Evolutionary conservation across 2,329 filamentous ascomycete genomes (phyloP).

Genomic region (Dothideomycetidae sp.): DNA sequence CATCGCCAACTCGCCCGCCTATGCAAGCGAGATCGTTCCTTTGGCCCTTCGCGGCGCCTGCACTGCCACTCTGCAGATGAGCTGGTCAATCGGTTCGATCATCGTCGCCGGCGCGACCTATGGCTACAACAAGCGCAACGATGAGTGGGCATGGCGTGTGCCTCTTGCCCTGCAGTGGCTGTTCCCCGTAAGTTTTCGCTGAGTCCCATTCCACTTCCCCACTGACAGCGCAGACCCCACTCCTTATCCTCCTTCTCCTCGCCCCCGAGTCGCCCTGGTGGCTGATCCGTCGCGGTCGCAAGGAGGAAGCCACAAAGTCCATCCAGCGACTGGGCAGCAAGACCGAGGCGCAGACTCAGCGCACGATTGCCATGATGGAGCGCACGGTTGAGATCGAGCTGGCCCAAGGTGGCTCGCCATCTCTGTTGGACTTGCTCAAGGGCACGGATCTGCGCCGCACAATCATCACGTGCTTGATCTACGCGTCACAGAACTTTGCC

Average conservation of each 20-base stretch:
- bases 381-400: constrained; percentile 42
- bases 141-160: constrained; percentile 31
- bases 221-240: constrained; percentile 30
- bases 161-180: constrained; percentile 46
- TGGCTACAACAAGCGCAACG: constrained; percentile 30
- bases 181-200: too few relatives aligned
- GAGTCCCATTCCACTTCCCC: not conserved
- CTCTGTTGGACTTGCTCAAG: constrained; percentile 38
- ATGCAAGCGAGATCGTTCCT: constrained; percentile 48
- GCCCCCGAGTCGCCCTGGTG: constrained; percentile 42
- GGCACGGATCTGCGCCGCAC: constrained; percentile 42
- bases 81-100: constrained; percentile 49
- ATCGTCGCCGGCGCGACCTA: constrained; percentile 46
- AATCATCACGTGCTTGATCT: constrained; percentile 42
- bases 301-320: constrained; percentile 32
- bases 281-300: constrained; percentile 37
- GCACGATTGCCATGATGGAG: constrained; percentile 45
- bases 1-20: constrained; percentile 50
- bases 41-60: constrained; percentile 42
- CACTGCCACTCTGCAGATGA: constrained; percentile 52
- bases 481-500: constrained; percentile 46
- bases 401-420: constrained; percentile 32
- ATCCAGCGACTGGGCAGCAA: constrained; percentile 37
- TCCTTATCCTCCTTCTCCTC: constrained; percentile 38
- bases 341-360: constrained; percentile 24